Evolutionary conservation across 2,329 filamentous ascomycete species (phyloP).

Genomic region (Trichothecium roseum): DNA sequence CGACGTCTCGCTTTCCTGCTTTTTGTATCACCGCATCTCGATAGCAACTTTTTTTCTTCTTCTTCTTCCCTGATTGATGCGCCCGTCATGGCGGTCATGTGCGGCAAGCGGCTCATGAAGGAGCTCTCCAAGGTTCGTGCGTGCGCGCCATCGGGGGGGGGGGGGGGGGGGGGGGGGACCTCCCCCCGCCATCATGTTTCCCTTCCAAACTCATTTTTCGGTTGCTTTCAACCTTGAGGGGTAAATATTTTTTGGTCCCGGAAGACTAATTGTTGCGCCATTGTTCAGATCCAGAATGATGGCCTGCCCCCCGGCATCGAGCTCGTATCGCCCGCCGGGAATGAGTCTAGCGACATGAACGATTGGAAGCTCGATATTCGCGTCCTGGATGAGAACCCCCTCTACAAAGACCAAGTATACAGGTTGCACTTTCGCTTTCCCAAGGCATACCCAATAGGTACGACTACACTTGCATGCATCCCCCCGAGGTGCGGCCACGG

Average conservation of each 20-base stretch:
- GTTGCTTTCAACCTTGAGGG: not conserved
- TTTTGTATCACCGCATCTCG: too few species aligned
- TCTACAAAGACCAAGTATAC: constrained; percentile 74
- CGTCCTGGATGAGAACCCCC: constrained; percentile 81
- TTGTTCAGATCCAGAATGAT: constrained; percentile 38
- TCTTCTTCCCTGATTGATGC: not conserved
- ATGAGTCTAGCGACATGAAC: constrained; percentile 63
- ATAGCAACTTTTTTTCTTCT: not conserved
- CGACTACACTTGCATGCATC: constrained; percentile 6
- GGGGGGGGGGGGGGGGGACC: too few species aligned
- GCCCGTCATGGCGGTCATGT: constrained; percentile 30
- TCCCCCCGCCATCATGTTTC: not conserved
- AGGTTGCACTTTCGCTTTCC: constrained; percentile 82
- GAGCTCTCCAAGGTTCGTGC: constrained; percentile 44
- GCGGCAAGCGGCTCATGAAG: constrained; percentile 47
- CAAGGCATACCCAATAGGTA: constrained; percentile 82
- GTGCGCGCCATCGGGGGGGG: too few species aligned
- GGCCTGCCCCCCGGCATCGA: constrained; percentile 60
- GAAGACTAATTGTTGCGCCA: constrained; percentile 1
- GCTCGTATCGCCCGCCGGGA: constrained; percentile 63
- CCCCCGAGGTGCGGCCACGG: not conserved
- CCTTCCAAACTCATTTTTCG: not conserved
- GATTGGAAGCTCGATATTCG: constrained; percentile 90
- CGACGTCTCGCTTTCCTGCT: too few species aligned
- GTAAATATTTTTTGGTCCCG: too few species aligned